phyloP scores from a whole-genome alignment of 2,329 filamentous ascomycete species.

The Venturia effusa region DNA sequence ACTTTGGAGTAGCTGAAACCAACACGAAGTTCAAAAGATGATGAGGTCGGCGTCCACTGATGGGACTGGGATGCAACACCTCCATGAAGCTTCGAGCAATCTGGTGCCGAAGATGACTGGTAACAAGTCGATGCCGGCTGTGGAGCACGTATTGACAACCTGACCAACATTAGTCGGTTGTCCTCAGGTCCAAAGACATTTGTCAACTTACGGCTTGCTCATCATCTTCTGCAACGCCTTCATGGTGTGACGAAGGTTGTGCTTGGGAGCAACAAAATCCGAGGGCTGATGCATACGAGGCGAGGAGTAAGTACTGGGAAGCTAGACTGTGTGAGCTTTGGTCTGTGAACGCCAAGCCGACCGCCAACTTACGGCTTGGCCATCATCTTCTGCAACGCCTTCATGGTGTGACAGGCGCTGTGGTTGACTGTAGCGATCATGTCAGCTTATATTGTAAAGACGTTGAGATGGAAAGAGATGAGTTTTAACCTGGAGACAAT shows the following conservation, averaged over 20 bases:
- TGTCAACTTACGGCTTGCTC: not conserved
- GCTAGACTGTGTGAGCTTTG: not conserved
- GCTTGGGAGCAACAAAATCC: not conserved
- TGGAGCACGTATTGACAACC: not conserved
- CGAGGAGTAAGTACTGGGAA: not conserved
- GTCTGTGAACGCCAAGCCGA: not conserved
- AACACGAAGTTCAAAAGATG: not conserved
- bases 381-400: conserved; percentile 1
- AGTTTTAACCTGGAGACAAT: not conserved
- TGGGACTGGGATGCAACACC: not conserved
- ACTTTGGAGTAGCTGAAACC: not conserved
- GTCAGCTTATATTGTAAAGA: not conserved
- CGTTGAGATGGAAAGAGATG: not conserved
- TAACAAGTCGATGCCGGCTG: not conserved
- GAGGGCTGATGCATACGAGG: not conserved
- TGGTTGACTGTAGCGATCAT: not conserved
- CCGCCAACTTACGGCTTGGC: not conserved
- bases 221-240: conserved; percentile 3
- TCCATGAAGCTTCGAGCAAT: not conserved
- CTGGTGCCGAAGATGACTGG: not conserved
- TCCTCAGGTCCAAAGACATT: not conserved
- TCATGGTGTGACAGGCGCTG: not conserved
- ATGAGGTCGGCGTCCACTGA: too few relatives aligned
- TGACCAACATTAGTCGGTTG: not conserved
- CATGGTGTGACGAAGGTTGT: not conserved